phyloP scores from a whole-genome alignment of 192 early-diverging fungal species.

The Endogone sp. region DNA sequence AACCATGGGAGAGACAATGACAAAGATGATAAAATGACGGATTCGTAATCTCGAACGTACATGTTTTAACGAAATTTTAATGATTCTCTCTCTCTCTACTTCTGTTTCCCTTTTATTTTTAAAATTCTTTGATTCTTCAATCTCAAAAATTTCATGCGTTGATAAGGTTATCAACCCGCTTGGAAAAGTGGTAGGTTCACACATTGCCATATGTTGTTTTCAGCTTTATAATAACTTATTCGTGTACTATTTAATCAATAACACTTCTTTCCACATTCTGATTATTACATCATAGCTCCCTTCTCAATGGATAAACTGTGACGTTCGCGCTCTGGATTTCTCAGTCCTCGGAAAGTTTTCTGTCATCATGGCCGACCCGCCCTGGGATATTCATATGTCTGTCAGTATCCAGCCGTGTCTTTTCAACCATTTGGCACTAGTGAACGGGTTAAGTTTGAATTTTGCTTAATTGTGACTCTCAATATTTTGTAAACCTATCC shows the following conservation, averaged over 20 bases:
- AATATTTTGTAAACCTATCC: conserved; percentile 5
- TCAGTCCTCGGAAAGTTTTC: conserved; percentile 49
- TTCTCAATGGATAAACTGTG: conserved; percentile 62
- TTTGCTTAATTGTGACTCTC: too few species aligned
- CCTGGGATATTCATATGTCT: conserved; percentile 67
- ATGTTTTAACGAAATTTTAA: background rate
- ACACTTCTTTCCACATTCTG: too few species aligned
- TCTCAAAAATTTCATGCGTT: too few species aligned
- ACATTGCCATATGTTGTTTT: background rate
- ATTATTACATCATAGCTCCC: conserved; percentile 38
- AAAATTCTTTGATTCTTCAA: background rate
- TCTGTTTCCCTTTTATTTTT: background rate
- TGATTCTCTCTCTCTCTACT: background rate
- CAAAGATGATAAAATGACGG: too few species aligned
- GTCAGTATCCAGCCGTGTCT: conserved; percentile 13
- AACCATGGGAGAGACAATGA: too few species aligned
- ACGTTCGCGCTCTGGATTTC: conserved; percentile 54
- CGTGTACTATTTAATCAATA: too few species aligned
- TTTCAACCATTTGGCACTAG: too few species aligned
- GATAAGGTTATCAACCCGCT: background rate
- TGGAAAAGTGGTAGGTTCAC: conserved; percentile 4
- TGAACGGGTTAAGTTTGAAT: too few species aligned
- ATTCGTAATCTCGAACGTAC: too few species aligned
- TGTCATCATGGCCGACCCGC: conserved; percentile 64
- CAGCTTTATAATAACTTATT: background rate